These are phyloP conservation scores for Neltuma alba DNA, from an alignment of 306 rosid genomes.

Conservation along the genomic window DNA sequence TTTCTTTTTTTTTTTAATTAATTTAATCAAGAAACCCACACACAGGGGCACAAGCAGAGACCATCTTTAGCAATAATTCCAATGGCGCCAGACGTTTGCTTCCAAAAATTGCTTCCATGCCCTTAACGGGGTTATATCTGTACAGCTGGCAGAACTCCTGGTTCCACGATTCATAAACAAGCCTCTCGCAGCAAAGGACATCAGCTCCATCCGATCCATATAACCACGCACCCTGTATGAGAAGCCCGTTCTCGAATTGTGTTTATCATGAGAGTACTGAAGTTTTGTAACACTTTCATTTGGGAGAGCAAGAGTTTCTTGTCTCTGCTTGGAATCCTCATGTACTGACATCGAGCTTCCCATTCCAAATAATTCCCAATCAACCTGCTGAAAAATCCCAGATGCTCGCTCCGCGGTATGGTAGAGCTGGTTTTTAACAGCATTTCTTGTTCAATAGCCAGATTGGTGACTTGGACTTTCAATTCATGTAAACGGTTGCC, in stretches of 20 bases:
- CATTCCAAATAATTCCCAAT: slow-evolving; percentile 89
- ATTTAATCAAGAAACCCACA: slow-evolving; percentile 2
- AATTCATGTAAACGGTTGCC: slow-evolving; percentile 64
- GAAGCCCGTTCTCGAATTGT: slow-evolving; percentile 52
- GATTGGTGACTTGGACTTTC: slow-evolving; percentile 71
- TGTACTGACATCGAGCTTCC: slow-evolving; percentile 47
- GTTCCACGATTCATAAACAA: slow-evolving; percentile 56
- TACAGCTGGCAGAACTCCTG: slow-evolving; percentile 28
- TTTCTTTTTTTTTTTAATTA: background rate
- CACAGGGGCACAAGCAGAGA: slow-evolving; percentile 35
- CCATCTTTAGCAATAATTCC: slow-evolving; percentile 46
- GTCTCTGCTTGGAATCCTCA: slow-evolving; percentile 42
- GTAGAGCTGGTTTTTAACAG: slow-evolving; percentile 38
- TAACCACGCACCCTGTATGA: slow-evolving; percentile 74
- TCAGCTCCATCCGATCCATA: slow-evolving; percentile 68
- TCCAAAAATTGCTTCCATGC: slow-evolving; percentile 86
- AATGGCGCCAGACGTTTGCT: slow-evolving; percentile 56
- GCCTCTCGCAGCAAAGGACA: slow-evolving; percentile 95
- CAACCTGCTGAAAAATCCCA: slow-evolving; percentile 69
- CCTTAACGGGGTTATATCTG: slow-evolving; percentile 58
- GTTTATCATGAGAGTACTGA: slow-evolving; percentile 42
- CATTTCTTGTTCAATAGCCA: slow-evolving; percentile 61
- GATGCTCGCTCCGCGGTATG: slow-evolving; percentile 52
- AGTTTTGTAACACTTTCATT: slow-evolving; percentile 22
- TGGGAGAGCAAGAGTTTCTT: slow-evolving; percentile 42